These are phyloP conservation scores for Vitis vinifera DNA, from an alignment of 164 flowering plant genomes.

Conservation along the genomic window DNA sequence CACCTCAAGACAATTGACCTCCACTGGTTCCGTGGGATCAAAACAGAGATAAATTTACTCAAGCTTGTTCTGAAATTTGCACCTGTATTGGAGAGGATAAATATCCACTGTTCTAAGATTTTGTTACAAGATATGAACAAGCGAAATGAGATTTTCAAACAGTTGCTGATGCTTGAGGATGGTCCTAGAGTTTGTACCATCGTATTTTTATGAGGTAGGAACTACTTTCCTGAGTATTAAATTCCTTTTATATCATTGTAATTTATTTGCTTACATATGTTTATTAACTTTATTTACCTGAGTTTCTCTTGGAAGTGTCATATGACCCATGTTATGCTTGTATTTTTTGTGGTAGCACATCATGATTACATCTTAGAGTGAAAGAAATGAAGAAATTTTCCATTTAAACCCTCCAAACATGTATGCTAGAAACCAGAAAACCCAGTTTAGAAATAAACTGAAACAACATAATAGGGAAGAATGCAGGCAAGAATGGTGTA, in stretches of 20 bases:
- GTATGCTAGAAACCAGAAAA: too few species aligned
- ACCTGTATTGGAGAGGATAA: slow-evolving; percentile 2
- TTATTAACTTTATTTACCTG: too few species aligned
- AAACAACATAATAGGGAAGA: too few species aligned
- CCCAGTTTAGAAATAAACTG: too few species aligned
- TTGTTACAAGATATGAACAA: not conserved
- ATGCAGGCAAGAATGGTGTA: too few species aligned
- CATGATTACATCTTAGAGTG: too few species aligned
- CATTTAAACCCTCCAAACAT: too few species aligned
- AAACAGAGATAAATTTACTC: not conserved
- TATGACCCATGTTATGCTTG: not conserved
- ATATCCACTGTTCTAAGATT: slow-evolving; percentile 6
- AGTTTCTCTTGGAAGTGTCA: not conserved
- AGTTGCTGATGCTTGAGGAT: not conserved
- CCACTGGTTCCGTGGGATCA: slow-evolving; percentile 1
- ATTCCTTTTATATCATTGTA: too few species aligned
- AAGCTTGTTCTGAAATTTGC: not conserved
- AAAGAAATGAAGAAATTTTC: too few species aligned
- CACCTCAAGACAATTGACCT: not conserved
- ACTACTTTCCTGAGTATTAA: not conserved
- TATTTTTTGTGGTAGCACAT: too few species aligned
- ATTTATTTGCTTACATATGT: too few species aligned
- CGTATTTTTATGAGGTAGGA: slow-evolving; percentile 1
- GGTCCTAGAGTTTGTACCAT: slow-evolving; percentile 2
- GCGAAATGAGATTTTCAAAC: not conserved